Base-by-base conservation (phyloP, 1,139 yeast species). In the Kodamaea fungicola region DNA sequence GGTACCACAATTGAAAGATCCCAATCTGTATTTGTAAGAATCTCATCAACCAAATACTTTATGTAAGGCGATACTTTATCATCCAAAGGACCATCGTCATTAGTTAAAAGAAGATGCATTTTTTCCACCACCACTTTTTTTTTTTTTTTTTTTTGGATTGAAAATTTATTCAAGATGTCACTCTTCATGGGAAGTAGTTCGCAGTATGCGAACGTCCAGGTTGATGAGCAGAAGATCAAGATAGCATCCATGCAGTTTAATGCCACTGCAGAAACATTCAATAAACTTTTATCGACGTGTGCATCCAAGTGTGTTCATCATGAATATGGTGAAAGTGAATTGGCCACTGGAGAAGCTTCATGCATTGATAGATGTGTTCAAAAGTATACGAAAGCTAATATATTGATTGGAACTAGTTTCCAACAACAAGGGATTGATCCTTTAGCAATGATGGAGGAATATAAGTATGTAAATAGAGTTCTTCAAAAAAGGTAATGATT, bases 41-140 rank as follows among this genome's bases (percentile, higher is more conserved):
- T 72, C 38, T 87, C 87, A 46, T 83, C 83, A 8, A 87, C 90
- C 35, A 92, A 72, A 49, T 78, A 83, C 54, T 86, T 83, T 46
- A 92, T 74, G 60, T 90, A 92, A 1, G 97, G 97, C 35, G 96
- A 87, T n/a, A 80, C 70, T 34, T 70, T 62, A 46, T 80, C 85
- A 50, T 84, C 80, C 49, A 94, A 81, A 1, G 97, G 97, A 22
- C 98, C 98, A 55, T 92, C 98, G 60, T 92, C 98, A 61, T 92
- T 92, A 19, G 96, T 89, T 37, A 90, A 60, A 34, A 71, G 61
- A 22, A 71, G 57, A 46, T 70, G 76, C 76, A 71, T 71, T 16
- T 16, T 16, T 16, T 16, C 19, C 19, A 16, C 19, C 3, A 16
- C 19, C 33, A n/a, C 12, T 19, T 29, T 13, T 8, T 12, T 28